Conservation (phyloP, 1,284 basidiomycete genomes). For the Cutaneotrichosporon sp. region DNA sequence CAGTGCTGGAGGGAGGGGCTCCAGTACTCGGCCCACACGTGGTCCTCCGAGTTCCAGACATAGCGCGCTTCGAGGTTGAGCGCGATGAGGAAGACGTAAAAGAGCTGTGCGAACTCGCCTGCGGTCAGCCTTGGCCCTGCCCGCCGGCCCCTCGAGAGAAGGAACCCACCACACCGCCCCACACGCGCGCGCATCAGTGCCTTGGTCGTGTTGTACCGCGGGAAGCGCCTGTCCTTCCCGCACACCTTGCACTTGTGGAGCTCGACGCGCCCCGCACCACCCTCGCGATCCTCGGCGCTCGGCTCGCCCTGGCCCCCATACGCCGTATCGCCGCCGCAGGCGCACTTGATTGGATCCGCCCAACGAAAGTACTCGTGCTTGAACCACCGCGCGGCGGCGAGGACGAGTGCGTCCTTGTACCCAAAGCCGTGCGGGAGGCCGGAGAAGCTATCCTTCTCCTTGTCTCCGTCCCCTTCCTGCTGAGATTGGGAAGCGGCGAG, state of each 20-base stretch:
- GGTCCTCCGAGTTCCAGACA: constrained; percentile 56
- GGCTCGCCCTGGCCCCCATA: constrained; percentile 24
- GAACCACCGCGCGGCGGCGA: constrained; percentile 56
- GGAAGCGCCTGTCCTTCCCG: constrained; percentile 46
- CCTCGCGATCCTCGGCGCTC: constrained; percentile 39
- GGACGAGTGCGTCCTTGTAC: constrained; percentile 41
- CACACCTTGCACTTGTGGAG: constrained; percentile 45
- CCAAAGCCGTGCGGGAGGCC: constrained; percentile 33
- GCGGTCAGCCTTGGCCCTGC: constrained; percentile 3
- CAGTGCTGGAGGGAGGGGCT: constrained; percentile 47
- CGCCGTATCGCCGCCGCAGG: constrained; percentile 48
- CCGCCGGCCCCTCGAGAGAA: not conserved
- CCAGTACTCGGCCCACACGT: constrained; percentile 58
- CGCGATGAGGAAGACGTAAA: constrained; percentile 54
- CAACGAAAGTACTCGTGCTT: constrained; percentile 55
- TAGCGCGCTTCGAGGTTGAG: constrained; percentile 54
- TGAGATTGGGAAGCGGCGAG: not conserved
- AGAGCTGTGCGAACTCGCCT: constrained; percentile 57
- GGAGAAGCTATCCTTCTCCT: not conserved
- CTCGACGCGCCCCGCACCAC: constrained; percentile 52
- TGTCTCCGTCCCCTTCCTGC: not conserved
- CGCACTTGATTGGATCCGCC: constrained; percentile 57
- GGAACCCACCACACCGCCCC: constrained; percentile 55
- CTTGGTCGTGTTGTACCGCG: constrained; percentile 49
- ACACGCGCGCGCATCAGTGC: constrained; percentile 48